Evolutionary conservation across 2,329 filamentous ascomycete species (phyloP), one percentile per base, ranked within the genome.

Genomic region (Verticillium zaregamsianum): DNA sequence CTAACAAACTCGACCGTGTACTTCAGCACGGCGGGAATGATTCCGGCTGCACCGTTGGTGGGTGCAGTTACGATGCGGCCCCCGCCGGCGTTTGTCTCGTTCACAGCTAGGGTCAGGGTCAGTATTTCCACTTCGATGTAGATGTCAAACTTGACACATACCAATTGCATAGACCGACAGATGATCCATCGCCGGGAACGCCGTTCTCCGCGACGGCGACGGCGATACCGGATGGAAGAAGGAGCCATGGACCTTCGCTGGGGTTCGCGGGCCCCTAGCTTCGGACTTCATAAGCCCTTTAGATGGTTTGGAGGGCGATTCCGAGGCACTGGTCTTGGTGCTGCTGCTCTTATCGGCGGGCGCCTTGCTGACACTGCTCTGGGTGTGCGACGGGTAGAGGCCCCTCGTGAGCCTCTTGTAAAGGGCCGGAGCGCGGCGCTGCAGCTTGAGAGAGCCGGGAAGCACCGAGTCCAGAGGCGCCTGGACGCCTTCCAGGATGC

Each of bases 51-150:
- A 15, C 80, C 80, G 64, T 82, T 82, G 23, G 80, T 82, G 2
- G 80, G 80, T 1, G 80, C 80, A 2, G 80, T 82, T 20, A 82
- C 80, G 63, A 82, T 81, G 33, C 80, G 77, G 0, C 80, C 80
- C 14, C 80, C 80, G 0, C 76, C 78, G 2, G 80, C 80, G 61
- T 82, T 82, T n/a, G 80, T 82, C 68, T 82, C 80, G 65, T 82
- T 82, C 28, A 82, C 80, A 0, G 80, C 57, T 58, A 25, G 32
- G n/a, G 5, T 37, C 14, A 11, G 5, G 3, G 57, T 58, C 11
- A 58, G 57, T 14, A 11, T 14, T 58, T 32, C 5, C 5, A 7
- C 25, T 5, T 12, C 8, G 15, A 28, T 12, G 25, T 40, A n/a
- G 20, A 12, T 40, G 33, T 28, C 1, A 5, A 49, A 25, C 7